These are phyloP conservation scores for Sphaerulina vaccinii DNA, from an alignment of 2,329 filamentous ascomycete species.

Conservation along the genomic window DNA sequence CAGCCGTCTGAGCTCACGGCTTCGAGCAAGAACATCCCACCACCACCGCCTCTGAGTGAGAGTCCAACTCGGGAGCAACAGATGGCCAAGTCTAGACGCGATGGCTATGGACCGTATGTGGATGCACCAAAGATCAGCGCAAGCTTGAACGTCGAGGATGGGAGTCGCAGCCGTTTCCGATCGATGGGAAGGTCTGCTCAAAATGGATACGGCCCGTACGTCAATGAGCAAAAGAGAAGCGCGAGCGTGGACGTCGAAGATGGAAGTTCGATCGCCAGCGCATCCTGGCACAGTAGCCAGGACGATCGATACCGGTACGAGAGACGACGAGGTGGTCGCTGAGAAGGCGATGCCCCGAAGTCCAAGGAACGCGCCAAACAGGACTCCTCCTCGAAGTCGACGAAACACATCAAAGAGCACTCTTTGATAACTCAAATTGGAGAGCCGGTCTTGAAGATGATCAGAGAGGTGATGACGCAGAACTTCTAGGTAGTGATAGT, in stretches of 20 bases:
- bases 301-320: conserved; percentile 4
- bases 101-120: conserved; percentile 26
- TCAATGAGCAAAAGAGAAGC: conserved; percentile 17
- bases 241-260: conserved; percentile 22
- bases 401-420: conserved; percentile 2
- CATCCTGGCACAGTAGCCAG: conserved; percentile 6
- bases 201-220: conserved; percentile 27
- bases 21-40: conserved; percentile 6
- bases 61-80: conserved; percentile 22
- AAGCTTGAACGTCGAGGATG: conserved; percentile 23
- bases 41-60: conserved; percentile 25
- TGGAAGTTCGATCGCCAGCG: conserved; percentile 16
- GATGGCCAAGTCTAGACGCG: background rate
- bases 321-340: conserved; percentile 17
- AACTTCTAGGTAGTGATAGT: conserved; percentile 4
- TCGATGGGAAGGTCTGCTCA: background rate
- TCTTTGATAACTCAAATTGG: conserved; percentile 14
- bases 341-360: conserved; percentile 16
- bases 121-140: conserved; percentile 14
- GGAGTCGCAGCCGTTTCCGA: conserved; percentile 3
- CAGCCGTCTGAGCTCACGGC: background rate
- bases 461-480: conserved; percentile 17
- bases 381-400: conserved; percentile 7
- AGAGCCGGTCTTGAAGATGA: conserved; percentile 19
- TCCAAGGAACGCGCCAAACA: background rate